These are phyloP conservation scores for Xylaria sp. DNA, from an alignment of 2,329 filamentous ascomycete genomes.

Conservation along the genomic window DNA sequence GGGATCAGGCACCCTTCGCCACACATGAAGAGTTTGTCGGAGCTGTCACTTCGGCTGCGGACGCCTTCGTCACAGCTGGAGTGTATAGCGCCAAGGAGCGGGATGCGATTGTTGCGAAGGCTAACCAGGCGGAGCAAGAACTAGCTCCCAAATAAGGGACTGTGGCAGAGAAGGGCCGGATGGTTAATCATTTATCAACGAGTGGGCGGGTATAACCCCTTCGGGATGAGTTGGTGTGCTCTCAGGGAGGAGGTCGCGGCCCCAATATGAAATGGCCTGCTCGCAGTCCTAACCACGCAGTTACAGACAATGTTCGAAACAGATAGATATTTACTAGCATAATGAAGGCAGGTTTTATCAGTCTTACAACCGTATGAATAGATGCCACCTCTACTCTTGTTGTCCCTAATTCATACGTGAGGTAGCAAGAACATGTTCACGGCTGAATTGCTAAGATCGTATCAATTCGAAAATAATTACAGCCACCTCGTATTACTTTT, in stretches of 20 bases:
- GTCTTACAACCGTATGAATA: not conserved
- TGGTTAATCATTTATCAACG: no score
- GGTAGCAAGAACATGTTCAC: no score
- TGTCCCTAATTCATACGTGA: no score
- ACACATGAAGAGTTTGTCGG: slow-evolving; percentile 43
- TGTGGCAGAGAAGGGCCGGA: not conserved
- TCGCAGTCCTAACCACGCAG: not conserved
- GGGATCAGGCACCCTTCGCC: slow-evolving; percentile 48
- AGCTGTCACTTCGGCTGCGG: slow-evolving; percentile 38
- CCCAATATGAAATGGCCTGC: not conserved
- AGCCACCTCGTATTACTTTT: no score
- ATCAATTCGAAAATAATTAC: no score
- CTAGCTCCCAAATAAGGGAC: slow-evolving; percentile 33
- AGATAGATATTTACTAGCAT: not conserved
- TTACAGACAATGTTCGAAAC: not conserved
- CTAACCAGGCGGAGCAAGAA: slow-evolving; percentile 44
- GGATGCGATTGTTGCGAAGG: slow-evolving; percentile 42
- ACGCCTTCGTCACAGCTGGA: slow-evolving; percentile 41
- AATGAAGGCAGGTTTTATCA: not conserved
- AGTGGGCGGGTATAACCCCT: no score
- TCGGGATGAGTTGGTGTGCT: no score
- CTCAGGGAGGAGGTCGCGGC: no score
- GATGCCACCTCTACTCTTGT: no score
- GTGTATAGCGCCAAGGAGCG: slow-evolving; percentile 43
- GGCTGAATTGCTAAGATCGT: no score